Percentiles rank a stretch among this genome's conserved stretches.
Evolutionary conservation across 257 asterid species (phyloP).

Genomic region (Linderniella brevidens): DNA sequence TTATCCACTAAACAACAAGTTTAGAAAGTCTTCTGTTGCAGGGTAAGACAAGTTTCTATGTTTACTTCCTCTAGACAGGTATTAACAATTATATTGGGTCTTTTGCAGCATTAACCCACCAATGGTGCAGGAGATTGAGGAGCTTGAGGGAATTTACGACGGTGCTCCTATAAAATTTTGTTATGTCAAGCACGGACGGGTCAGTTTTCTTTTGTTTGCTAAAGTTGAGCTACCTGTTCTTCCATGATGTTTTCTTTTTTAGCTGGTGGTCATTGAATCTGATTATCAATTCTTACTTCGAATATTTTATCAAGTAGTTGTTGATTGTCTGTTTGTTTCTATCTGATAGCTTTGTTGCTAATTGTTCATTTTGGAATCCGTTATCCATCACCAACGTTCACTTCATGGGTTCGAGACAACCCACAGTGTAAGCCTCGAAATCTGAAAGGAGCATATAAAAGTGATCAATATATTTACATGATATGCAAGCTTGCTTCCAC

Average conservation of each 20-base stretch:
- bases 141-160: conserved; percentile 24
- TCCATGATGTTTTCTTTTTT: conserved; percentile 32
- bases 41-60: conserved; percentile 27
- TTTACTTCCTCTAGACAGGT: not conserved
- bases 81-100: not conserved
- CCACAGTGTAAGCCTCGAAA: too few relatives aligned
- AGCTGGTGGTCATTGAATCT: too few relatives aligned
- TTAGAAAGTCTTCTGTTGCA: conserved; percentile 52
- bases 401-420: too few relatives aligned
- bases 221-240: conserved; percentile 53
- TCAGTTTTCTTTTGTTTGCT: conserved; percentile 46
- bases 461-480: too few relatives aligned
- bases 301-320: too few relatives aligned
- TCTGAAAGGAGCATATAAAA: too few relatives aligned
- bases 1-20: conserved; percentile 68
- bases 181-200: conserved; percentile 50
- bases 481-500: too few relatives aligned
- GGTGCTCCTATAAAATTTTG: conserved; percentile 37
- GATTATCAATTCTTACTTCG: too few relatives aligned
- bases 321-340: too few relatives aligned
- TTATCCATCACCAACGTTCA: too few relatives aligned
- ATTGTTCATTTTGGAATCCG: too few relatives aligned
- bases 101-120: conserved; percentile 49
- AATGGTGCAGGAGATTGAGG: conserved; percentile 34
- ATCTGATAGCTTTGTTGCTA: too few relatives aligned